Evolutionary conservation across 192 early-diverging fungal genomes (phyloP), one percentile per base, ranked within the genome.

Genomic region (Dissophora ornata): DNA sequence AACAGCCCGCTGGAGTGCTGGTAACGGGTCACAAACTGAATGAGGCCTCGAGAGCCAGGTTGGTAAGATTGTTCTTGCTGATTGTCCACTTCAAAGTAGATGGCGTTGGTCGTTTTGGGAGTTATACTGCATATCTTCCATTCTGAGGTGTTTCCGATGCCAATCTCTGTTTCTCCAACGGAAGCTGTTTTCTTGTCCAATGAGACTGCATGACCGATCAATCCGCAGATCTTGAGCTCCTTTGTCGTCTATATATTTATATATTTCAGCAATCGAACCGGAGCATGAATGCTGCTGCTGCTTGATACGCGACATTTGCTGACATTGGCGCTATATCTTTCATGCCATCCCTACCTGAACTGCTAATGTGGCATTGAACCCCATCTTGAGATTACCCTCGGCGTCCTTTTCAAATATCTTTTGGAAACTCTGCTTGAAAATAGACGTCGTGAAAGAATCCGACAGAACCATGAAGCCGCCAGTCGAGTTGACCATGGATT

Each of bases 341-440:
- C n/a, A n/a, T n/a, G n/a, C n/a, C n/a, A n/a, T n/a, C n/a, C n/a
- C n/a, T 85, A 92, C 91, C 85, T 95, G 94, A 19, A 99, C 97
- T 80, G 98, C 97, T 19, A 99, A 69, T 21, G 92, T 94, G 18
- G 95, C 97, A 79, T 99, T 99, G 86, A 98, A 99, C 19, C 94
- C 97, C 93, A 97, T 96, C 79, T 92, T 88, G 75, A 99, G 84
- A 62, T 90, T 84, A 9, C 93, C 96, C 54, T 93, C 87, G 19
- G 69, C 86, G 69, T 99, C 96, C 84, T 97, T 97, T 66, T 89
- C 88, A 81, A 99, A 97, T 38, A 98, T 63, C 40, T 95, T 88
- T 71, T 96, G 93, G 87, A 98, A 98, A 64, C 94, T 95, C 82
- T 98, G 94, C 85, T 97, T 99, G 89, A 99, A 99, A 49, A 99